A percentile compares a stretch with the other conserved stretches of the same genome.
phyloP scores from a whole-genome alignment of 2,329 filamentous ascomycete genomes.

The Neodidymelliopsis sp. region DNA sequence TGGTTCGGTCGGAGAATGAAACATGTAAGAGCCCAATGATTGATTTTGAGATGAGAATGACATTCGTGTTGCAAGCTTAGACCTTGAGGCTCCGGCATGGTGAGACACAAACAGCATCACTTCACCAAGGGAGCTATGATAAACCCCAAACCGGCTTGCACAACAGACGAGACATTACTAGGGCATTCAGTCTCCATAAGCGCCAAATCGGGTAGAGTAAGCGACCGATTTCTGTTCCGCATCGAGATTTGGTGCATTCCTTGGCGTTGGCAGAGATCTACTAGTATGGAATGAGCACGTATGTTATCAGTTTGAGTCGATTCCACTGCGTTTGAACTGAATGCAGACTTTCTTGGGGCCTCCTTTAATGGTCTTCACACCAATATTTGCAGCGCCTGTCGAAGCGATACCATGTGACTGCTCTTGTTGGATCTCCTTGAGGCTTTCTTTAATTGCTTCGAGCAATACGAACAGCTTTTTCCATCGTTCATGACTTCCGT shows the following conservation, averaged over 20 bases:
- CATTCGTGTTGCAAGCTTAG: slow-evolving; percentile 9
- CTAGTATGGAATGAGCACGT: too few relatives aligned
- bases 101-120: slow-evolving; percentile 13
- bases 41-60: not conserved
- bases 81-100: slow-evolving; percentile 1
- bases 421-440: too few relatives aligned
- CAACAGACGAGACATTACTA: not conserved
- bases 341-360: too few relatives aligned
- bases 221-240: not conserved
- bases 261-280: not conserved
- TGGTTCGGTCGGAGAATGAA: not conserved
- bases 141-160: not conserved
- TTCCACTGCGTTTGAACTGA: too few relatives aligned
- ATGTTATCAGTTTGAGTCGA: too few relatives aligned
- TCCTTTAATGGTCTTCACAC: too few relatives aligned
- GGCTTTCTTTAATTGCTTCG: too few relatives aligned
- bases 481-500: too few relatives aligned
- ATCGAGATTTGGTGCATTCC: not conserved
- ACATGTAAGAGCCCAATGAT: not conserved
- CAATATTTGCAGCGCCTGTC: too few relatives aligned
- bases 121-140: not conserved
- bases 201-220: not conserved
- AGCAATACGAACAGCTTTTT: too few relatives aligned
- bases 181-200: not conserved
- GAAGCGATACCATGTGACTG: too few relatives aligned